phyloP scores from a whole-genome alignment of 2,329 filamentous ascomycete genomes.

The Aspergillus floridensis region DNA sequence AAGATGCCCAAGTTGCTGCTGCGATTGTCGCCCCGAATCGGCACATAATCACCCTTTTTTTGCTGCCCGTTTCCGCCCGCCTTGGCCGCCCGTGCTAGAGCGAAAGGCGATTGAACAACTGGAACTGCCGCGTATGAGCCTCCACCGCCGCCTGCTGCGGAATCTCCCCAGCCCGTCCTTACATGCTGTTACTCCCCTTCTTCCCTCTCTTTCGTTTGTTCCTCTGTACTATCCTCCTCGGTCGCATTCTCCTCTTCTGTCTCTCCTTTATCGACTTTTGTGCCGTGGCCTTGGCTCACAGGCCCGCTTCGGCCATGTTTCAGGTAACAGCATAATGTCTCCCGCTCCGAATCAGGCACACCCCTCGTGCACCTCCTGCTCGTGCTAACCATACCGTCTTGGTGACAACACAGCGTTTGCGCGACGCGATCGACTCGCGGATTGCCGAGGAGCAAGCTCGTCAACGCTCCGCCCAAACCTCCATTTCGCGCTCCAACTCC shows the following conservation, averaged over 20 bases:
- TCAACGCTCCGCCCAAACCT: slow-evolving; percentile 55
- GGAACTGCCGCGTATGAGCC: neutral
- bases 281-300: slow-evolving; percentile 20
- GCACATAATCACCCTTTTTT: neutral
- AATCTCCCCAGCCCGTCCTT: slow-evolving; percentile 6
- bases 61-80: neutral
- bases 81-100: neutral
- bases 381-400: neutral
- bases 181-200: slow-evolving; percentile 11
- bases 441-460: slow-evolving; percentile 91
- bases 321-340: slow-evolving; percentile 22
- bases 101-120: too few relatives aligned
- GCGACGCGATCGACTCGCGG: slow-evolving; percentile 78
- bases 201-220: slow-evolving; percentile 12
- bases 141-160: neutral
- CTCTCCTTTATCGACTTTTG: slow-evolving; percentile 11
- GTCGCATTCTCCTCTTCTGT: slow-evolving; percentile 14
- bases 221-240: slow-evolving; percentile 9
- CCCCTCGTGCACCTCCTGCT: neutral
- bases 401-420: slow-evolving; percentile 61
- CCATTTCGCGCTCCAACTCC: slow-evolving; percentile 45
- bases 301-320: slow-evolving; percentile 31
- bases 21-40: neutral
- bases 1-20: too few relatives aligned
- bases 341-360: neutral